Evolutionary conservation across 2,329 filamentous ascomycete species (phyloP).

Genomic region (Penicillium sp.): DNA sequence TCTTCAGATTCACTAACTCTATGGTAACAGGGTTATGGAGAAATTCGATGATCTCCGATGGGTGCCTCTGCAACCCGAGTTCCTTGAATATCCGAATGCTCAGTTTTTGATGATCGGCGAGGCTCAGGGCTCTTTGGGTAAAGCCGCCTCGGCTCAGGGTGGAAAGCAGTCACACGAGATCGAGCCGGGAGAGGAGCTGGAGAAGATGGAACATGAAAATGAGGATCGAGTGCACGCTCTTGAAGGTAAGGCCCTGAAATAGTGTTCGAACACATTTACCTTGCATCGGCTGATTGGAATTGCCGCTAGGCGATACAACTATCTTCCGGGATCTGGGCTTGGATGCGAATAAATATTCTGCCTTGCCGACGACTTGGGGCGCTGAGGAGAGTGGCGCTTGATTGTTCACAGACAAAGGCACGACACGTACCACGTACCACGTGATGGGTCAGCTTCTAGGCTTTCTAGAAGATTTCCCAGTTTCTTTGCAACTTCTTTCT

Average conservation of each 20-base stretch:
- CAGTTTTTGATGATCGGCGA: slow-evolving; percentile 81
- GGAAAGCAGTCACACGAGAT: slow-evolving; percentile 62
- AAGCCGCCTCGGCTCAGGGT: slow-evolving; percentile 44
- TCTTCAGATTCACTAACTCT: neutral
- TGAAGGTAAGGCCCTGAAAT: slow-evolving; percentile 49
- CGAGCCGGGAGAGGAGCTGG: slow-evolving; percentile 72
- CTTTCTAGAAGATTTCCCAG: neutral
- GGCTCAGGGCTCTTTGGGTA: slow-evolving; percentile 42
- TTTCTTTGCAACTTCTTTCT: neutral
- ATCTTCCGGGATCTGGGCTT: slow-evolving; percentile 66
- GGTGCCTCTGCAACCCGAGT: slow-evolving; percentile 73
- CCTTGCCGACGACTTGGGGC: slow-evolving; percentile 67
- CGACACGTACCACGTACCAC: neutral
- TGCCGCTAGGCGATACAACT: slow-evolving; percentile 59
- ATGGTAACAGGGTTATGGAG: slow-evolving; percentile 62
- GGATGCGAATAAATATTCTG: slow-evolving; percentile 68
- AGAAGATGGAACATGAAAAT: slow-evolving; percentile 78
- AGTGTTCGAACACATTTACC: neutral
- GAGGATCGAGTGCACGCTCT: slow-evolving; percentile 68
- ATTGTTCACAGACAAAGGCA: neutral
- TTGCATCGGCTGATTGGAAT: slow-evolving; percentile 14
- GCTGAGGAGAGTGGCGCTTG: neutral
- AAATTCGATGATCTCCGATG: slow-evolving; percentile 77
- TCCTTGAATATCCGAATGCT: slow-evolving; percentile 75
- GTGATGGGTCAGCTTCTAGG: neutral